phyloP scores from a whole-genome alignment of 345 rosid species.

The Syzygium aqueum region DNA sequence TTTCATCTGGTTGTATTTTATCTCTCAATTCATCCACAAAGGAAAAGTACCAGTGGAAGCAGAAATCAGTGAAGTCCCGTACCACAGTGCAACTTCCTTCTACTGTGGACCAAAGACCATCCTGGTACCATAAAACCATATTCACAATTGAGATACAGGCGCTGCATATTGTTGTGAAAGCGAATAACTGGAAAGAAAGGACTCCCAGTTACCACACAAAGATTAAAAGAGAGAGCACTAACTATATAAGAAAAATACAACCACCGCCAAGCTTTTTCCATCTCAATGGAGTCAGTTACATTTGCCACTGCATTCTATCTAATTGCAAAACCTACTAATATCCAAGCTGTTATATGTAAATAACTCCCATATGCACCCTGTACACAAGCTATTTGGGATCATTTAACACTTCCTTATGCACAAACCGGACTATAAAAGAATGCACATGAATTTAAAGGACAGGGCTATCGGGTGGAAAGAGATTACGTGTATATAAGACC shows the following conservation, averaged over 20 bases:
- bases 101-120: constrained; percentile 58
- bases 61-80: constrained; percentile 67
- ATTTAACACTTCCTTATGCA: not conserved
- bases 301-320: not conserved
- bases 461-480: not conserved
- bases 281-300: not conserved
- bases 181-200: not conserved
- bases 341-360: not conserved
- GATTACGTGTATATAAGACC: not conserved
- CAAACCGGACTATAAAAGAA: not conserved
- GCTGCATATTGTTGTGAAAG: not conserved
- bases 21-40: constrained; percentile 79
- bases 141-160: not conserved
- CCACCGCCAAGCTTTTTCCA: not conserved
- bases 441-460: not conserved
- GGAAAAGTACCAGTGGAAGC: constrained; percentile 87
- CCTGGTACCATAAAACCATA: constrained; percentile 14
- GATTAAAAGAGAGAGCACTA: not conserved
- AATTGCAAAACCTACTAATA: not conserved
- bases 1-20: constrained; percentile 34
- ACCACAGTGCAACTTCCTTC: constrained; percentile 65
- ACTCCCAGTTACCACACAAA: not conserved
- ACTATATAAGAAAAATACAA: not conserved
- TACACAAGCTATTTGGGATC: not conserved
- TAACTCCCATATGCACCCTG: not conserved